These are phyloP conservation scores for Pyracantha coccinea DNA, from an alignment of 331 rosid genomes.

Conservation along the genomic window DNA sequence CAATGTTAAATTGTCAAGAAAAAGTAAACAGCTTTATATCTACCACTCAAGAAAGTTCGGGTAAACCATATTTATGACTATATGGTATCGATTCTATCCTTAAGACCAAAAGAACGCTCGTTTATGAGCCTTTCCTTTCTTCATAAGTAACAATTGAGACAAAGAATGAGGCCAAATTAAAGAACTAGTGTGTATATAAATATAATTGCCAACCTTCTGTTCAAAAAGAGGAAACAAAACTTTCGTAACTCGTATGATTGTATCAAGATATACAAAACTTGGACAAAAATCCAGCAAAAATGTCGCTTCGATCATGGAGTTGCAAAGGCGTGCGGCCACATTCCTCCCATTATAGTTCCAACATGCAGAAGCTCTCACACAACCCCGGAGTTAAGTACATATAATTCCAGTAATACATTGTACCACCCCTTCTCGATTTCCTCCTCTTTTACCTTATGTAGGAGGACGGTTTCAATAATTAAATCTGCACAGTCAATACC, in stretches of 20 bases:
- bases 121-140: not conserved
- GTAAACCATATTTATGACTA: not conserved
- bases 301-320: not conserved
- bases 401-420: constrained; percentile 45
- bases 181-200: not conserved
- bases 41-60: not conserved
- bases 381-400: constrained; percentile 51
- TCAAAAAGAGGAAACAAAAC: not conserved
- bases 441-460: constrained; percentile 63
- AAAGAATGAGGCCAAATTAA: not conserved
- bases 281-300: no score
- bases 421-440: constrained; percentile 84
- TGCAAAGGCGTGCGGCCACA: not conserved
- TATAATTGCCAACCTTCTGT: not conserved
- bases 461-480: constrained; percentile 66
- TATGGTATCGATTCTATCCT: not conserved
- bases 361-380: constrained; percentile 16
- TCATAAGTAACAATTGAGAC: not conserved
- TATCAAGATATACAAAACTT: not conserved
- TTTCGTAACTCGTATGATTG: not conserved
- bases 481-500: constrained; percentile 76
- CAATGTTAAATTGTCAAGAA: not conserved
- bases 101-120: not conserved
- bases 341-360: not conserved
- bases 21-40: not conserved